Conservation (phyloP, 129 eudicot genomes). For the Chrysanthemum lavandulifolium region DNA sequence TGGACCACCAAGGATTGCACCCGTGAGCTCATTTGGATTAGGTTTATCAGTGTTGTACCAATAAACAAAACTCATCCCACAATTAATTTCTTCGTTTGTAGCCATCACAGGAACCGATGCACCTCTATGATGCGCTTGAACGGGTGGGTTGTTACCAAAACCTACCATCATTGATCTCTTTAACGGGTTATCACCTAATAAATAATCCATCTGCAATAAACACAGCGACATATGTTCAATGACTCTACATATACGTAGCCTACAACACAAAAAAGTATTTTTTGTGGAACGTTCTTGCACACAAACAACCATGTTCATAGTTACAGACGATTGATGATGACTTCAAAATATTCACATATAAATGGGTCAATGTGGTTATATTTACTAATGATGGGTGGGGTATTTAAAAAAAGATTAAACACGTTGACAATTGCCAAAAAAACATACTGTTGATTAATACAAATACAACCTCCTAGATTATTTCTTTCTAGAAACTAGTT, state of each 20-base stretch:
- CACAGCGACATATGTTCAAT: background rate
- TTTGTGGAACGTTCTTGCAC: background rate
- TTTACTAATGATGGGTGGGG: too few relatives aligned
- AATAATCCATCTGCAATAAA: constrained; percentile 71
- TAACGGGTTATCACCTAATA: constrained; percentile 66
- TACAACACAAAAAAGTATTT: background rate
- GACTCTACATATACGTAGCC: background rate
- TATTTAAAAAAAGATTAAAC: too few relatives aligned
- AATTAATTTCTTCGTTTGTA: constrained; percentile 26
- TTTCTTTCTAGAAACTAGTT: too few relatives aligned
- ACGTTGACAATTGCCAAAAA: too few relatives aligned
- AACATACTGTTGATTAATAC: too few relatives aligned
- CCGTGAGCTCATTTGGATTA: constrained; percentile 82
- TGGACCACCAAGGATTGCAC: constrained; percentile 89
- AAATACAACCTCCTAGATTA: too few relatives aligned
- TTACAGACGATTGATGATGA: too few relatives aligned
- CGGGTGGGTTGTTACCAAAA: constrained; percentile 66
- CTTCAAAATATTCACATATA: too few relatives aligned
- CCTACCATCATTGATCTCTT: constrained; percentile 88
- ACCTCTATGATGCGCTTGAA: constrained; percentile 88
- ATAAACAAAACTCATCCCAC: constrained; percentile 60
- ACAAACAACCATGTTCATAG: too few relatives aligned
- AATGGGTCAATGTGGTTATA: too few relatives aligned
- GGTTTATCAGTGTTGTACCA: constrained; percentile 56
- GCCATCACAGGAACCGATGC: constrained; percentile 61